These are phyloP conservation scores for Pseudogymnoascus sp. DNA, from an alignment of 2,329 filamentous ascomycete genomes.

Conservation along the genomic window DNA sequence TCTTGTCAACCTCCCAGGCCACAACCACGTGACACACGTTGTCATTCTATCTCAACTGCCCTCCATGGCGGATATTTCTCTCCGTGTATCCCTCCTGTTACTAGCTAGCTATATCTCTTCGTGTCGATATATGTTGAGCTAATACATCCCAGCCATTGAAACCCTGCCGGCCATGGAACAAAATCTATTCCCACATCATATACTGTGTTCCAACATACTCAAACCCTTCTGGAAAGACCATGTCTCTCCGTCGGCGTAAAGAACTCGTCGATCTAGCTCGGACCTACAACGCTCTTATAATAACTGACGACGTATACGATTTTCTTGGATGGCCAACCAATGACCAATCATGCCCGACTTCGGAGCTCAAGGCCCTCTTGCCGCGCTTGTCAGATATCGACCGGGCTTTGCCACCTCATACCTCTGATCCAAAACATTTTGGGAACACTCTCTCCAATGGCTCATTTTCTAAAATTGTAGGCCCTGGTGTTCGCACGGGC, in stretches of 20 bases:
- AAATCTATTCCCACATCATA: slow-evolving; percentile 59
- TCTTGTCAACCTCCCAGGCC: background rate
- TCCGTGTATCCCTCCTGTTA: background rate
- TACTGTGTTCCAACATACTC: slow-evolving; percentile 63
- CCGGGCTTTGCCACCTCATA: slow-evolving; percentile 28
- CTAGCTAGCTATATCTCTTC: background rate
- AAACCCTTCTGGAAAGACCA: slow-evolving; percentile 59
- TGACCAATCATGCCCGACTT: background rate
- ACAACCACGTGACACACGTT: background rate
- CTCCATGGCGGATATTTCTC: background rate
- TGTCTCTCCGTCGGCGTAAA: slow-evolving; percentile 49
- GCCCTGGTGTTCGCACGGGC: slow-evolving; percentile 52
- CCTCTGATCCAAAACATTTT: slow-evolving; percentile 50
- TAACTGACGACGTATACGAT: slow-evolving; percentile 68
- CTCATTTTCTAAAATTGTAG: slow-evolving; percentile 59
- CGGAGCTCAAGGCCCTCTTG: slow-evolving; percentile 32
- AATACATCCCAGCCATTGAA: background rate
- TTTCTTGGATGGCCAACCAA: slow-evolving; percentile 50
- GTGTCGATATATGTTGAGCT: background rate
- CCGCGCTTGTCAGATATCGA: slow-evolving; percentile 54
- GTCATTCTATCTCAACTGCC: background rate
- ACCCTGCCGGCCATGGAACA: slow-evolving; percentile 36
- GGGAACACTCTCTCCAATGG: slow-evolving; percentile 60
- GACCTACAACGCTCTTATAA: slow-evolving; percentile 55
- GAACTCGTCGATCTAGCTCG: slow-evolving; percentile 52